Percentiles rank a stretch among this genome's conserved stretches.
These are phyloP conservation scores for Boletus nobilissimus DNA, from an alignment of 1,284 basidiomycete genomes.

Conservation along the genomic window DNA sequence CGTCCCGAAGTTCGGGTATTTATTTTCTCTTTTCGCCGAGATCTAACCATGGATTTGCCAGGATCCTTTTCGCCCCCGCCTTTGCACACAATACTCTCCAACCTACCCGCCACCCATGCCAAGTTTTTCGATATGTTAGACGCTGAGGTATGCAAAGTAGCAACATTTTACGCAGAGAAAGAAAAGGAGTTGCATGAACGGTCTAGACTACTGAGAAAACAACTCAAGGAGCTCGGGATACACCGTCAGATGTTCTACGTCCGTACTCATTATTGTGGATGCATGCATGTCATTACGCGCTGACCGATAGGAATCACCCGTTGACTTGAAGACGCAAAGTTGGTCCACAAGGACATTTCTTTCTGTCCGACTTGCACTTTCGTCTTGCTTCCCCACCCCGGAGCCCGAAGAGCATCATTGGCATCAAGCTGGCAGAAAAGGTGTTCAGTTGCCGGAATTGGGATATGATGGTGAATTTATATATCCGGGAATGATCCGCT, in stretches of 20 bases:
- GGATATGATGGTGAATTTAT: constrained; percentile 18
- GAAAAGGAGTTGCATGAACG: constrained; percentile 74
- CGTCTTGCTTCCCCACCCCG: neutral
- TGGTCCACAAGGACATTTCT: constrained; percentile 31
- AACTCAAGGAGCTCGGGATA: constrained; percentile 78
- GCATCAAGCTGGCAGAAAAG: neutral
- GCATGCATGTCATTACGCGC: constrained; percentile 11
- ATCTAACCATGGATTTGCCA: neutral
- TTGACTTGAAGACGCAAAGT: constrained; percentile 3
- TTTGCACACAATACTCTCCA: constrained; percentile 61
- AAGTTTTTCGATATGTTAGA: constrained; percentile 83
- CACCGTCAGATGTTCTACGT: constrained; percentile 79
- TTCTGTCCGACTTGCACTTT: constrained; percentile 23
- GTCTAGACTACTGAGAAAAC: constrained; percentile 65
- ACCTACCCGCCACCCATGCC: constrained; percentile 69
- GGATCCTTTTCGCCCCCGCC: constrained; percentile 45
- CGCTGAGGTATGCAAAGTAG: constrained; percentile 81
- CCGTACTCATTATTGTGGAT: constrained; percentile 33
- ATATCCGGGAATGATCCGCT: too few relatives aligned
- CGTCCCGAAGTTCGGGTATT: constrained; percentile 28
- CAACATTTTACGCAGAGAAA: constrained; percentile 81
- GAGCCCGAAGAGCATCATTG: neutral
- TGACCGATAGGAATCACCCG: constrained; percentile 35
- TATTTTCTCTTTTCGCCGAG: neutral
- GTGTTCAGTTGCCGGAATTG: too few relatives aligned